Evolutionary conservation across 164 flowering plant genomes (phyloP), one percentile per base, ranked within the genome.

Genomic region (Aristolochia californica): DNA sequence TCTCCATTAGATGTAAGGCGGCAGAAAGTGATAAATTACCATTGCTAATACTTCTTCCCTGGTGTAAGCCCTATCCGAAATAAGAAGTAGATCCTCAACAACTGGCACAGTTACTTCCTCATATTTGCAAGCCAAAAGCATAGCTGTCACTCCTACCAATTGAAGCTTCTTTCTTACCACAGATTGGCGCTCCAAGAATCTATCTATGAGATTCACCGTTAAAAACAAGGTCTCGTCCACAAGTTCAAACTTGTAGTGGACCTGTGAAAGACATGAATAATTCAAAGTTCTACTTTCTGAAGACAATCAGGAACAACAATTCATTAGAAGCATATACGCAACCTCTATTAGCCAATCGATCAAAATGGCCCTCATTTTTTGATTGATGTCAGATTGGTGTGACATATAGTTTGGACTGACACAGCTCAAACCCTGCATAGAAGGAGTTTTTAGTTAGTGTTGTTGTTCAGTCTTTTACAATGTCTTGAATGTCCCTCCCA

Each of bases 301-400:
- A 34, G 10, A 34, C 4, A 8, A 34, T 4, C 15, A 50, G 26
- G 28, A 50, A 50, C 13, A 14, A 22, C 15, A 23, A 50, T 23
- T 24, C 2, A 11, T 9, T 11, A 50, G 27, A 50, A 22, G 9
- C 26, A 16, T 23, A 14, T 13, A 23, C 8, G 5, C 7, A 73
- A 89, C 97, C 95, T 90, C 97, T n/a, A 90, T 90, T 38, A 90
- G 74, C 97, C 97, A 90, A 63, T 90, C 97, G 48, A 87, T 83
- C 13, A 87, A 86, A 23, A 87, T 87, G 0, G 79, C 91, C 69
- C 97, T 83, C 97, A 90, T 90, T 66, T 75, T 82, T 53, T 85
- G 87, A 40, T 90, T 90, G 52, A 90, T 80, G 45, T 90, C 97
- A 45, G 53, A 24, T 63, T 90, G 97, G 23, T 70, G 78, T 14